phyloP scores from a whole-genome alignment of 768 basidiomycete genomes.

The Gymnopilus dilepis region DNA sequence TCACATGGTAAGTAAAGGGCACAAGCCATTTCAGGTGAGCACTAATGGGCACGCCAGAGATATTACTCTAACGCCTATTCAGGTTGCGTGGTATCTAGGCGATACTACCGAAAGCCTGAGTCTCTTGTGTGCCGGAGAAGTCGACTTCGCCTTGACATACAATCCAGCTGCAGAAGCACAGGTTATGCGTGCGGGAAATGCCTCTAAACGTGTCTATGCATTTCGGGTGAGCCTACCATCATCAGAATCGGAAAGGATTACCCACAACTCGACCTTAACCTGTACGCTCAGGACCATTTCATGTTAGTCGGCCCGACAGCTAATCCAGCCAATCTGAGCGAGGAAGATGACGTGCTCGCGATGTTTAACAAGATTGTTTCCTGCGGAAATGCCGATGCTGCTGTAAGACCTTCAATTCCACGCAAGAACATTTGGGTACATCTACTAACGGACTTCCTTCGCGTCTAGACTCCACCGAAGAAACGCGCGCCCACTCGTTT shows the following conservation, averaged over 20 bases:
- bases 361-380: conserved; percentile 56
- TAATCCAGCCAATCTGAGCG: conserved; percentile 48
- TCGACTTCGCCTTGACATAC: conserved; percentile 59
- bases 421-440: not conserved
- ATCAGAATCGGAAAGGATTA: not conserved
- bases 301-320: conserved; percentile 51
- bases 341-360: conserved; percentile 38
- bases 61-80: not conserved
- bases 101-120: conserved; percentile 59
- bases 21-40: conserved; percentile 38
- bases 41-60: not conserved
- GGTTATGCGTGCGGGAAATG: conserved; percentile 33
- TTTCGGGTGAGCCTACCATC: conserved; percentile 44
- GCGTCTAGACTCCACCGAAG: conserved; percentile 30
- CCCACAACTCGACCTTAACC: not conserved
- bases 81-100: conserved; percentile 63
- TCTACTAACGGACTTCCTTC: not conserved
- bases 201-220: conserved; percentile 43
- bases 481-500: conserved; percentile 49
- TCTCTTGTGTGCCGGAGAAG: conserved; percentile 43
- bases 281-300: conserved; percentile 50
- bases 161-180: conserved; percentile 55
- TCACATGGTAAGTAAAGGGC: conserved; percentile 36
- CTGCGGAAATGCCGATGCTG: conserved; percentile 47
- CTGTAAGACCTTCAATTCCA: conserved; percentile 31